Evolutionary conservation across 345 rosid genomes (phyloP), one percentile per base, ranked within the genome.

Genomic region (Camelina neglecta): DNA sequence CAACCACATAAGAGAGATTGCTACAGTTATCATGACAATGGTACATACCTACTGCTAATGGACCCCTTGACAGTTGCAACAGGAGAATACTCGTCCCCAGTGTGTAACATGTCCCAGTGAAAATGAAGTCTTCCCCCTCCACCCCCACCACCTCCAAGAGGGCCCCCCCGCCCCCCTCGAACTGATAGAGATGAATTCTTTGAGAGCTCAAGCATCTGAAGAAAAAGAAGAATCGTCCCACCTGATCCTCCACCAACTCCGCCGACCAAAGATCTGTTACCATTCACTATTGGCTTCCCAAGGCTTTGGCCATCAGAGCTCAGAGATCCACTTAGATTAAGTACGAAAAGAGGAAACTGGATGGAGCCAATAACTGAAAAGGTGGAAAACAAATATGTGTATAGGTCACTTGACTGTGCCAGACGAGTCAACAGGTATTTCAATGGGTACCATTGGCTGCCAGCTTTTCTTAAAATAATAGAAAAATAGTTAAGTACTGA

Each of bases 171-270:
- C 23, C 98, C 98, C 71, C 98, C 98, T 61, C 65, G 69, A 82
- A 80, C 85, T 82, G 97, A 86, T 77, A 94, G 77, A 75, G 81
- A 80, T 36, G 98, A 90, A 75, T 83, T 84, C 67, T 82, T 85
- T 29, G 85, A 85, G 59, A 94, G 87, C 70, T 79, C 76, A 74
- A 94, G 88, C 86, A 83, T 85, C 78, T 92, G 93, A 80, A 94
- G 93, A 84, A 94, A 94, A 83, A 94, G 92, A 83, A 94, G 98
- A 66, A 94, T 74, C 31, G 98, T 90, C 81, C 98, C 98, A 61
- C 98, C 98, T 80, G 98, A 90, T 80, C 89, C 95, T 83, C 97
- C 98, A 80, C 98, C 98, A 87, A 89, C 90, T 75, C 95, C 92
- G 62, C 97, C 98, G 44, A 83, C 74, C 80, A 89, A 81, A 67